Percentiles rank a stretch among this genome's conserved stretches.
Evolutionary conservation across 768 basidiomycete species (phyloP).

Genomic region (Russula dissimulans): DNA sequence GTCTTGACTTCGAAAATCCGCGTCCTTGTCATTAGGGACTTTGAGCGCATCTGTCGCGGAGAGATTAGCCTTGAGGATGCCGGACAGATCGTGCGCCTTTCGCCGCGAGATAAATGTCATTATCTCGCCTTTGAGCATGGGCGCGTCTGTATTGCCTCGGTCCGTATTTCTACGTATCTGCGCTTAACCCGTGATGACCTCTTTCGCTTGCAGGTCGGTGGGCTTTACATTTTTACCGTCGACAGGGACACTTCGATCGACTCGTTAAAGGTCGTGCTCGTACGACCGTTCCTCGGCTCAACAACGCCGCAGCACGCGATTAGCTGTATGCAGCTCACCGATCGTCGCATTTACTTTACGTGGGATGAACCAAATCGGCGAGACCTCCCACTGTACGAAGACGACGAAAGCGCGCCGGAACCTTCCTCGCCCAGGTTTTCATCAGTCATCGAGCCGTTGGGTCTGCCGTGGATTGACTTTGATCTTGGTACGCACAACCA

Average conservation of each 20-base stretch:
- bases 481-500: not conserved
- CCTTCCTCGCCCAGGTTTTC: not conserved
- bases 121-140: slow-evolving; percentile 18
- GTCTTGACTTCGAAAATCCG: slow-evolving; percentile 21
- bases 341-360: slow-evolving; percentile 18
- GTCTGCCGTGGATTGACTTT: not conserved
- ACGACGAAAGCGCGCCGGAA: not conserved
- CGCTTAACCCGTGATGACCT: not conserved
- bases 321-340: slow-evolving; percentile 18
- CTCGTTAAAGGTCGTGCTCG: not conserved
- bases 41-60: slow-evolving; percentile 23
- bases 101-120: not conserved
- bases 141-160: slow-evolving; percentile 16
- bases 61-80: not conserved
- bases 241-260: not conserved
- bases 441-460: not conserved
- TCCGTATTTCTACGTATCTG: not conserved
- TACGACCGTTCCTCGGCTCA: not conserved
- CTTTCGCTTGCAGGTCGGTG: not conserved
- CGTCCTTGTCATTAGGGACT: slow-evolving; percentile 29
- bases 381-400: slow-evolving; percentile 2
- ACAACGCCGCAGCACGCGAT: not conserved
- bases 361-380: slow-evolving; percentile 11
- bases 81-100: not conserved
- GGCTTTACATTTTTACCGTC: slow-evolving; percentile 11